Conservation (phyloP, 805 yeast genomes). For the Torulaspora indica region DNA sequence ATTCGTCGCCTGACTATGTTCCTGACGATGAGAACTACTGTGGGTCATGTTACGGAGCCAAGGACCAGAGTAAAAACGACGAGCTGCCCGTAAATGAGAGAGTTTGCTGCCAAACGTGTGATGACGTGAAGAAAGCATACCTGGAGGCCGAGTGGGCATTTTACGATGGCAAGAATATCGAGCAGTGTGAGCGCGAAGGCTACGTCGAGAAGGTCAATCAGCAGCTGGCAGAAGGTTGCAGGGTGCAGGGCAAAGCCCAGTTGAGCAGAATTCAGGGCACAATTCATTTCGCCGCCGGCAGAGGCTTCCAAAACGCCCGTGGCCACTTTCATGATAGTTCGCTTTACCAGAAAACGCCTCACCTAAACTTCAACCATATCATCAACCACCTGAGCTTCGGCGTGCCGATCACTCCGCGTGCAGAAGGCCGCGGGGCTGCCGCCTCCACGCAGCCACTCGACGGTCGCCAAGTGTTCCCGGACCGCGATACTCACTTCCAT, state of each 20-base stretch:
- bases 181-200: slow-evolving; percentile 88
- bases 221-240: slow-evolving; percentile 78
- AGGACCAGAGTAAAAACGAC: slow-evolving; percentile 50
- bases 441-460: slow-evolving; percentile 62
- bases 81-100: slow-evolving; percentile 38
- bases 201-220: slow-evolving; percentile 60
- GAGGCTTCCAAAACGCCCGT: slow-evolving; percentile 51
- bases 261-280: slow-evolving; percentile 86
- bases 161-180: slow-evolving; percentile 78
- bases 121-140: slow-evolving; percentile 74
- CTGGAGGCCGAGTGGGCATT: slow-evolving; percentile 79
- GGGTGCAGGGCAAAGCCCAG: slow-evolving; percentile 71
- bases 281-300: slow-evolving; percentile 95
- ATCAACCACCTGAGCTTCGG: slow-evolving; percentile 86
- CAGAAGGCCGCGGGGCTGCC: slow-evolving; percentile 40
- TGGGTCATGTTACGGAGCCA: slow-evolving; percentile 89
- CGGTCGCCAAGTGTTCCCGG: slow-evolving; percentile 38
- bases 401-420: slow-evolving; percentile 17
- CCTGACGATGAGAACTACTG: slow-evolving; percentile 49
- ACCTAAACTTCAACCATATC: slow-evolving; percentile 69
- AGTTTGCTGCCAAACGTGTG: slow-evolving; percentile 82
- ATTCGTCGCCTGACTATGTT: slow-evolving; percentile 28
- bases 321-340: slow-evolving; percentile 84
- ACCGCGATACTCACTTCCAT: slow-evolving; percentile 49
- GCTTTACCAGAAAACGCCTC: slow-evolving; percentile 53